Base-by-base conservation (phyloP, 192 early-diverging fungal species). In the Backusella australiensis region DNA sequence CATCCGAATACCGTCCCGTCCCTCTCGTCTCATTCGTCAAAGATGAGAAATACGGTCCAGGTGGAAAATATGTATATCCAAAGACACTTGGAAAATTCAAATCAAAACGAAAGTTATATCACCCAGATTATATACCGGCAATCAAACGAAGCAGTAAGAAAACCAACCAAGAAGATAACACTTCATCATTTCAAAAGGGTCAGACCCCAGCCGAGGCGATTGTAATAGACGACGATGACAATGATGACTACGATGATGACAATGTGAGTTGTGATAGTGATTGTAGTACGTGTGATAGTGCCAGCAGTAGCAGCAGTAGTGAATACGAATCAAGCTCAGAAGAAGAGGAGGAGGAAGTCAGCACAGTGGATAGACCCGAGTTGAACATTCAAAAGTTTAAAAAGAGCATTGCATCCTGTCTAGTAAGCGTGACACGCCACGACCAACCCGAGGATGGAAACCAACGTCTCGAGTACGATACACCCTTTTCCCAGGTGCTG, bases 21-120 rank as follows among this genome's bases (percentile, higher is more conserved):
- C 21, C 63, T 6, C 41, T 81, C 4, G 49, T n/a, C 29, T 46
- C 71, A 1, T 42, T 35, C 2, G 75, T 77, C 0, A 59, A 74
- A 21, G 79, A 81, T 59, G 72, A 75, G 4, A 81, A 81, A 35
- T 81, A 76, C n/a, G 69, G 77, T 3, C 42, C 39, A 19, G 79
- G 79, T 41, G 79, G 79, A 35, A 81, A 81, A 39, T 81, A 77
- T 56, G 56, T 52, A 4, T 77, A 76, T 44, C 42, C 75, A 11
- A 42, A 21, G n/a, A 17, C 17, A 5, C 34, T 65, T 0, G 41
- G 69, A 12, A 69, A 39, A 34, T 39, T 17, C 9, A 66, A 56
- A 35, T 63, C 38, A 23, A 74, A 74, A 44, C 34, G 56, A 41
- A 35, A 21, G 19, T 23, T 74, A 3, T 81, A 81, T 44, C 67